A percentile compares a stretch with the other conserved stretches of the same genome.
Evolutionary conservation across 331 rosid species (phyloP).

Genomic region (Acacia pycnantha): DNA sequence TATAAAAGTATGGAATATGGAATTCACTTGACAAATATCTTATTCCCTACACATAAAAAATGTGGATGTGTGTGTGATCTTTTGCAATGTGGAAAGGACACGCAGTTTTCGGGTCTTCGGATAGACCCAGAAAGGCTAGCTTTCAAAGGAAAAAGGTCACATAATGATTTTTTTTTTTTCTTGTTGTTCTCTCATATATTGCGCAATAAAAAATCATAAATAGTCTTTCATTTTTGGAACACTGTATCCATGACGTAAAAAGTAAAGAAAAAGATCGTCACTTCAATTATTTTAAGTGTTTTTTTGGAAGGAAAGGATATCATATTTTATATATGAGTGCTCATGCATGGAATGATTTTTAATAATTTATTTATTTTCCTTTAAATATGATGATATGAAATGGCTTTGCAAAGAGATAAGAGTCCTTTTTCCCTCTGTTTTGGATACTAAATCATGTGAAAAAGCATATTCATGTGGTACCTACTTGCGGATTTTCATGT

Average conservation of each 20-base stretch:
- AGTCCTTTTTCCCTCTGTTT: slow-evolving; percentile 33
- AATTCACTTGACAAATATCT: neutral
- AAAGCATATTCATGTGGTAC: slow-evolving; percentile 35
- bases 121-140: neutral
- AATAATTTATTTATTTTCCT: neutral
- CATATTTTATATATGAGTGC: slow-evolving; percentile 29
- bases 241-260: slow-evolving; percentile 25
- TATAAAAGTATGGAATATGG: neutral
- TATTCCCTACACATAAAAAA: neutral
- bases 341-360: slow-evolving; percentile 28
- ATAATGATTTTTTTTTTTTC: neutral
- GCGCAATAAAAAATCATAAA: neutral
- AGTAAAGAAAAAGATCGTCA: slow-evolving; percentile 10
- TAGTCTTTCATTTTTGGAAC: slow-evolving; percentile 20
- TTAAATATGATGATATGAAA: neutral
- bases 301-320: slow-evolving; percentile 30
- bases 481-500: slow-evolving; percentile 30
- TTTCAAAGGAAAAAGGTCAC: neutral
- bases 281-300: neutral
- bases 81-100: neutral
- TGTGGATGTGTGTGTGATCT: neutral
- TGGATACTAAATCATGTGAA: slow-evolving; percentile 42
- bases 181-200: neutral
- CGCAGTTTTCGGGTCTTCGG: neutral
- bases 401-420: slow-evolving; percentile 25